Evolutionary conservation across 331 rosid genomes (phyloP).

Genomic region (Rhamnella rubrinervis): DNA sequence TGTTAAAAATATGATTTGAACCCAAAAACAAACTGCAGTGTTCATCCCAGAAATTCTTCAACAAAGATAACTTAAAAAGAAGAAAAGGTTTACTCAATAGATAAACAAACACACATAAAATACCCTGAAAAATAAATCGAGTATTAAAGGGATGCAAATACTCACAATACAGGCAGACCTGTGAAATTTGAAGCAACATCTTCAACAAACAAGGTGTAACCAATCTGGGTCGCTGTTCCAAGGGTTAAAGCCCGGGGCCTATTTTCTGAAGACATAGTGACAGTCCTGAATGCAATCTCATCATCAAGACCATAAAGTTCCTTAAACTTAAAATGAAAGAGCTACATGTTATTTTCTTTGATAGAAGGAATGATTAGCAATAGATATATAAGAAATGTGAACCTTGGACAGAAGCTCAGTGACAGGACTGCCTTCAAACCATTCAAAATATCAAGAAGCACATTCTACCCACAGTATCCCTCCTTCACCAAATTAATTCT

Average conservation of each 20-base stretch:
- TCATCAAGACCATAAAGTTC: constrained; percentile 83
- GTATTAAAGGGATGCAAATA: constrained; percentile 7
- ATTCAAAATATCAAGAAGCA: constrained; percentile 76
- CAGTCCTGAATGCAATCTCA: constrained; percentile 70
- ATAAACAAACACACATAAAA: neutral
- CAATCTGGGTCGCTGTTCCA: constrained; percentile 93
- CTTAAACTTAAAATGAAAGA: constrained; percentile 53
- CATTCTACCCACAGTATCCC: constrained; percentile 97
- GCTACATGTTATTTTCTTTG: neutral
- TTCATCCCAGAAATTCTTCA: too few relatives aligned
- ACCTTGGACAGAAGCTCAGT: constrained; percentile 75
- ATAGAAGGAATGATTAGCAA: constrained; percentile 5
- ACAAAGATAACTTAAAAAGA: too few relatives aligned
- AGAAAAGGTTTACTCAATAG: neutral
- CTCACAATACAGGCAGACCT: constrained; percentile 82
- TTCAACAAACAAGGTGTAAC: constrained; percentile 92
- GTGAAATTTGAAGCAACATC: constrained; percentile 75
- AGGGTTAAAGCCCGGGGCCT: constrained; percentile 77
- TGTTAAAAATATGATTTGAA: too few relatives aligned
- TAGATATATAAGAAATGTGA: constrained; percentile 13
- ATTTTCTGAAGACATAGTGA: constrained; percentile 62
- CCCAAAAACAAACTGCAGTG: too few relatives aligned
- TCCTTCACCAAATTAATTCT: constrained; percentile 92
- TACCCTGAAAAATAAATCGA: neutral
- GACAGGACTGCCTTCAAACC: constrained; percentile 79